These are phyloP conservation scores for Eucommia ulmoides DNA, from an alignment of 257 asterid species.

Conservation along the genomic window DNA sequence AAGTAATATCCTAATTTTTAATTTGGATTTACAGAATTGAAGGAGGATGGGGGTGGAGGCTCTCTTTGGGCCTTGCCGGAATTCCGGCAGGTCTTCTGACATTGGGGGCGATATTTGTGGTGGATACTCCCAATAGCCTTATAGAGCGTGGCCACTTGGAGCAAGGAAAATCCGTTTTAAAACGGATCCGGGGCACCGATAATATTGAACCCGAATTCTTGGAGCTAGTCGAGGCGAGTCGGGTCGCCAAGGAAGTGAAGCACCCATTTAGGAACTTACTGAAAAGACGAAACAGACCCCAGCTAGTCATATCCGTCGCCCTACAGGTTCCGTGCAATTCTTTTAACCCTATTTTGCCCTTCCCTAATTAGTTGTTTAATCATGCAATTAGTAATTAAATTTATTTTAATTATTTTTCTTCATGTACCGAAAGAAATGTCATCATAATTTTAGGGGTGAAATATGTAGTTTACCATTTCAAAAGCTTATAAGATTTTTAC, in stretches of 20 bases:
- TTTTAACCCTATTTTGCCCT: too few relatives aligned
- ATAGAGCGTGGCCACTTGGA: constrained; percentile 72
- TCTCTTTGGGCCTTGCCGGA: constrained; percentile 81
- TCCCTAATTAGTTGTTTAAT: too few relatives aligned
- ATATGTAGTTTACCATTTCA: too few relatives aligned
- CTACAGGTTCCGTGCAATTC: constrained; percentile 58
- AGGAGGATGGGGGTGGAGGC: constrained; percentile 88
- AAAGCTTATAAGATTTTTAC: too few relatives aligned
- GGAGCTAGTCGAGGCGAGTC: constrained; percentile 80
- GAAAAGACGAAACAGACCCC: constrained; percentile 70
- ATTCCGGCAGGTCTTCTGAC: constrained; percentile 70
- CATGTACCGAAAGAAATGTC: too few relatives aligned
- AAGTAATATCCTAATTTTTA: background rate
- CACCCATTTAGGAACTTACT: constrained; percentile 85
- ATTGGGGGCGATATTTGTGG: constrained; percentile 53
- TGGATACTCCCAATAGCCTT: constrained; percentile 82
- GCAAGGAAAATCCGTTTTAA: constrained; percentile 58
- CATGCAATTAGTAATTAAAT: too few relatives aligned
- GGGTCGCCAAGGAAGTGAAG: constrained; percentile 63
- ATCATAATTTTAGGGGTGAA: too few relatives aligned
- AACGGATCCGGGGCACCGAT: constrained; percentile 61
- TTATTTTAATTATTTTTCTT: too few relatives aligned
- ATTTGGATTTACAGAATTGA: constrained; percentile 30
- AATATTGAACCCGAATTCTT: constrained; percentile 68
- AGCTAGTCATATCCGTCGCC: constrained; percentile 50